Base-by-base conservation (phyloP, 148 eudicot genomes). In the Heliosperma pusillum region DNA sequence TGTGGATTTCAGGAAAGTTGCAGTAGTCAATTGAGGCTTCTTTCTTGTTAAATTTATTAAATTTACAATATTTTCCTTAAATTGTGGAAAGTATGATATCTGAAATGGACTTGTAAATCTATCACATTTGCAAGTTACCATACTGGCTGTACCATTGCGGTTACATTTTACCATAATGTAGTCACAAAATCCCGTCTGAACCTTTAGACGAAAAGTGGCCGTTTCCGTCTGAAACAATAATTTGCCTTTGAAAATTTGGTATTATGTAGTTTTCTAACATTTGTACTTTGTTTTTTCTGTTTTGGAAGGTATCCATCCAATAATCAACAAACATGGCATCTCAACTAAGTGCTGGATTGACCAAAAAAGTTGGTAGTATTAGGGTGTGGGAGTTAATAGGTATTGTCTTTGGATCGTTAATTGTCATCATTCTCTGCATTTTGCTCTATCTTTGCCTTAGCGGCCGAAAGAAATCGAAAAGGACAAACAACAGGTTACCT, bases 361-460 rank as follows among this genome's bases (percentile, higher is more conserved):
- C 94, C 13, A 87, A 89, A 80, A 85, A 74, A 71, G 72, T 91
- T 75, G 86, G 86, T 29, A 86, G 92, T 69, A 80, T 93, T 55
- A 84, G 86, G 76, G 90, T 88, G 80, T 93, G 98, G 98, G 88
- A 83, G 42, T 45, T 91, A 30, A 77, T 89, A 42, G 92, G 83
- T 58, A 79, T 93, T 66, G 77, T 80, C 50, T 82, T 89, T 22
- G 97, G 94, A 50, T 45, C 85, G 19, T 87, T 86, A 40, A 77
- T 88, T 47, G 86, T 88, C 44, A 16, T 89, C 3, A 85, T 87
- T 47, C 83, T 93, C 29, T 75, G 78, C 66, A 55, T 89, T 79
- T 83, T 93, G 65, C 84, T 84, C 63, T 80, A 80, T 30, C 68
- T 88, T 76, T 91, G 90, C 84, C 74, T 86, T 52, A 85, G 84